Conservation (phyloP, 192 early-diverging fungal species). For the Podila verticillata region DNA sequence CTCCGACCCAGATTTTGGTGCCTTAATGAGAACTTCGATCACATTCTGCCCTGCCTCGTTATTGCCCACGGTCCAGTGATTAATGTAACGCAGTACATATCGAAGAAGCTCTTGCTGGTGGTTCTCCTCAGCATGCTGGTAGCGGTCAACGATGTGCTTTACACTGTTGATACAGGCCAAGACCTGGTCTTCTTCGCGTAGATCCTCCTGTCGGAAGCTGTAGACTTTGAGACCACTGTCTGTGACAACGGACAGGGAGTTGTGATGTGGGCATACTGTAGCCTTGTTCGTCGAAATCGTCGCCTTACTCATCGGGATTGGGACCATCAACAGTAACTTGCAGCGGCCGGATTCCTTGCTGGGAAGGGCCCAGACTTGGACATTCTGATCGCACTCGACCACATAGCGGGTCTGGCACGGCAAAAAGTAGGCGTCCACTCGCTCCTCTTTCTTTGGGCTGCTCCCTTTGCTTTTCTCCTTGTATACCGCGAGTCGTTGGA, state of each 20-base stretch:
- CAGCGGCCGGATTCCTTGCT: neutral
- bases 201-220: neutral
- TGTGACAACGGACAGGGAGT: neutral
- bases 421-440: neutral
- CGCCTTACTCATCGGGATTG: too few relatives aligned
- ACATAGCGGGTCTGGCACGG: neutral
- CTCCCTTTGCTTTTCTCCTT: neutral
- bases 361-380: neutral
- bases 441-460: neutral
- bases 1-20: neutral
- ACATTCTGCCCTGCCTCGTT: neutral
- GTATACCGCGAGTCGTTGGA: neutral
- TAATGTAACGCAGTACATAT: neutral
- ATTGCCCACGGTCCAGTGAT: neutral
- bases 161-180: neutral
- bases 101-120: neutral
- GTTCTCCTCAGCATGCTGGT: neutral
- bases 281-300: too few relatives aligned
- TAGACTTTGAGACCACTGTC: neutral
- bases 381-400: neutral
- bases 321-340: constrained; percentile 1
- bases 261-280: neutral
- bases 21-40: neutral
- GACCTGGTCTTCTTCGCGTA: neutral
- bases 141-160: neutral